A percentile compares a stretch with the other conserved stretches of the same genome.
phyloP scores from a whole-genome alignment of 1,284 basidiomycete genomes.

The Taiwanofungus camphoratus region DNA sequence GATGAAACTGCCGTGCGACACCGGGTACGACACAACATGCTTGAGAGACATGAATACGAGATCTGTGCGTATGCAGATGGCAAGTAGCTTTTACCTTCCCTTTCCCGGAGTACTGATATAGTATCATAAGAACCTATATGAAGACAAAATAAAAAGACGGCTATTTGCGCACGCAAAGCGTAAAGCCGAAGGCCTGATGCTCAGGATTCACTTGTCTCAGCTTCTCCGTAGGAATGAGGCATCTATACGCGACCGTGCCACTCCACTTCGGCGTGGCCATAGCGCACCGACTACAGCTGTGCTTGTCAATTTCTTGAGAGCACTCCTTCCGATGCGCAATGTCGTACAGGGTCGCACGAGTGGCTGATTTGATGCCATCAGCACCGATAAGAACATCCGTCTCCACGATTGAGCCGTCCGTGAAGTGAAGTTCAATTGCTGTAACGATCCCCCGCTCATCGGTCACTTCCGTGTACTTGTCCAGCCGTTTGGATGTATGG shows the following conservation, averaged over 20 bases:
- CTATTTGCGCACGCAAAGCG: constrained; percentile 17
- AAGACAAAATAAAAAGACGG: too few species aligned
- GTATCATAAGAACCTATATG: too few species aligned
- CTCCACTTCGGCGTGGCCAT: constrained; percentile 35
- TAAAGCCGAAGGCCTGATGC: constrained; percentile 25
- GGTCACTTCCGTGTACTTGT: constrained; percentile 15
- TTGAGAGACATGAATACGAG: neutral
- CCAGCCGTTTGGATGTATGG: constrained; percentile 29
- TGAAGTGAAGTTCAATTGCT: constrained; percentile 28
- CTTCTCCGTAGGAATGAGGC: constrained; percentile 28
- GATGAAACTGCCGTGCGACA: constrained; percentile 27
- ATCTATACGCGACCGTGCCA: constrained; percentile 38
- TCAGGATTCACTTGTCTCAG: constrained; percentile 28
- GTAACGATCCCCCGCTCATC: constrained; percentile 1
- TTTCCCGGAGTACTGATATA: constrained; percentile 37
- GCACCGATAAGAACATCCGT: constrained; percentile 41
- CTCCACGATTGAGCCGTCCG: constrained; percentile 29
- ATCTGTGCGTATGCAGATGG: neutral
- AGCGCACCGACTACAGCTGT: constrained; percentile 12
- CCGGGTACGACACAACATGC: constrained; percentile 25
- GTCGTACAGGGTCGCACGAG: constrained; percentile 31
- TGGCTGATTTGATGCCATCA: constrained; percentile 38
- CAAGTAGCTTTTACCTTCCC: constrained; percentile 34
- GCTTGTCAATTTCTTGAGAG: neutral
- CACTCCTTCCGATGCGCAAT: constrained; percentile 15